phyloP scores from a whole-genome alignment of 768 basidiomycete species.

The Leccinum subtestaceum region DNA sequence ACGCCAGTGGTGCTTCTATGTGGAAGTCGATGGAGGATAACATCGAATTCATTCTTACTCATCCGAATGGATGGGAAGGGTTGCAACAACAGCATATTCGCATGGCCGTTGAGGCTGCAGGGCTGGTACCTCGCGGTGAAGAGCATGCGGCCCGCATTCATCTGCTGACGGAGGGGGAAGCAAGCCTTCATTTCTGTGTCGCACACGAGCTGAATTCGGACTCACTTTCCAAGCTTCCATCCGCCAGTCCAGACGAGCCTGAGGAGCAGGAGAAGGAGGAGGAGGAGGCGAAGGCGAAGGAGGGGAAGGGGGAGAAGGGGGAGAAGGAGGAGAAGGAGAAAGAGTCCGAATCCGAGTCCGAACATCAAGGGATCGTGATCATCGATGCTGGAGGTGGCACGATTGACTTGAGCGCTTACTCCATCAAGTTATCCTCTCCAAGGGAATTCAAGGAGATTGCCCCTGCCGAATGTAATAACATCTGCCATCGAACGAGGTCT shows the following conservation, averaged over 20 bases:
- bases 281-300: too few species aligned
- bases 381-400: constrained; percentile 46
- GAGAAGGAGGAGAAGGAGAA: neutral
- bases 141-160: constrained; percentile 19
- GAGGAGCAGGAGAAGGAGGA: neutral
- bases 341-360: constrained; percentile 35
- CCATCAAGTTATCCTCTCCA: constrained; percentile 19
- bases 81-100: constrained; percentile 31
- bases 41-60: constrained; percentile 25
- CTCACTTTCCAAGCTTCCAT: constrained; percentile 8
- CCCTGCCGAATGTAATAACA: constrained; percentile 29
- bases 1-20: constrained; percentile 27
- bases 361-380: constrained; percentile 36
- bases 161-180: constrained; percentile 28
- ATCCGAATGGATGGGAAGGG: constrained; percentile 35
- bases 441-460: constrained; percentile 34
- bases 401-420: constrained; percentile 39
- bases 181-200: constrained; percentile 38
- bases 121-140: constrained; percentile 16
- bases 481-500: neutral
- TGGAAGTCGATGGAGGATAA: constrained; percentile 24
- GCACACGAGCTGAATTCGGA: constrained; percentile 39
- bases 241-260: neutral
- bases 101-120: constrained; percentile 22
- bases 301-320: too few species aligned